These are phyloP conservation scores for Climacium dendroides DNA, from an alignment of 225 moss, liverwort and hornwort genomes.

Conservation along the genomic window DNA sequence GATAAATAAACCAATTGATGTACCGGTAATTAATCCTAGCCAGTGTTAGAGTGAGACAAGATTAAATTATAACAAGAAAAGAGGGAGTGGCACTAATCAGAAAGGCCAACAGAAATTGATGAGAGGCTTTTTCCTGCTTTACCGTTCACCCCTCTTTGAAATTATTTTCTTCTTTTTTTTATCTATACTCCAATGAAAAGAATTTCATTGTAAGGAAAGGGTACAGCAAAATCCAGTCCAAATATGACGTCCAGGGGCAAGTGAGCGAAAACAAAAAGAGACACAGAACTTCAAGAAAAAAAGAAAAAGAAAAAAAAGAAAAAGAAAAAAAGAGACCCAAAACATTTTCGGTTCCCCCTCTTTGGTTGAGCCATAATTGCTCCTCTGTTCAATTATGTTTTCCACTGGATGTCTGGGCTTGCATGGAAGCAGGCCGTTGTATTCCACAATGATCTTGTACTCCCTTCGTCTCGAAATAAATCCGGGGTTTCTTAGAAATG, in stretches of 20 bases:
- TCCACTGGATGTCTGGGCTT: background rate
- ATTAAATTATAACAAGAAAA: background rate
- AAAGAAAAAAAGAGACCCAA: too few relatives aligned
- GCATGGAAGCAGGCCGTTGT: background rate
- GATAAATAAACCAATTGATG: too few relatives aligned
- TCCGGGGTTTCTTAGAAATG: too few relatives aligned
- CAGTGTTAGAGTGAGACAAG: background rate
- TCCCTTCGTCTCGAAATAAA: too few relatives aligned
- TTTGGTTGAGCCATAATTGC: background rate
- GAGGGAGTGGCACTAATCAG: background rate
- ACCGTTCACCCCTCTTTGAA: fast-evolving
- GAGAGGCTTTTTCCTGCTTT: background rate
- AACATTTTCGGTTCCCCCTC: background rate
- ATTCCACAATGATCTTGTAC: too few relatives aligned
- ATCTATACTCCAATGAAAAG: background rate
- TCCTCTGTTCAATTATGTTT: background rate
- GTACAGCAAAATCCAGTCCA: background rate
- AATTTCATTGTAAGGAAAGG: too few relatives aligned
- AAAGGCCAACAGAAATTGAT: too few relatives aligned
- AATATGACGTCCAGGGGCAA: background rate
- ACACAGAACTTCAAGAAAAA: too few relatives aligned
- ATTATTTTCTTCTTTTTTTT: background rate
- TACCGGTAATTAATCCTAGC: too few relatives aligned
- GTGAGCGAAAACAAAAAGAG: background rate
- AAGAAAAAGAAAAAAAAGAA: too few relatives aligned